Evolutionary conservation across 2,329 filamentous ascomycete genomes (phyloP).

Genomic region (Pseudogymnoascus sp.): DNA sequence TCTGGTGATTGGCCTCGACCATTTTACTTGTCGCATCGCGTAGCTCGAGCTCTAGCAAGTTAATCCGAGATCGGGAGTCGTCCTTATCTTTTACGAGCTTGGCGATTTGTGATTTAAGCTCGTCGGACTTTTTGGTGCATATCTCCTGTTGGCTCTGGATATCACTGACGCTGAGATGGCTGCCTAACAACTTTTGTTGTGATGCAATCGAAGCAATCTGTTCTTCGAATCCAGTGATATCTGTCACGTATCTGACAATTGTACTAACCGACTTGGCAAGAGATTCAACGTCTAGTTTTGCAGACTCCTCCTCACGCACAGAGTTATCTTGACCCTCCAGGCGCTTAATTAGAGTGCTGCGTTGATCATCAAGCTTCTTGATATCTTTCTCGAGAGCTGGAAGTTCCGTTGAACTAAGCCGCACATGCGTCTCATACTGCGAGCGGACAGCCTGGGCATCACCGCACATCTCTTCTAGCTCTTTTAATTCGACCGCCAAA

Average conservation of each 20-base stretch:
- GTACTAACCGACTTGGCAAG: slow-evolving; percentile 68
- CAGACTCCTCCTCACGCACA: slow-evolving; percentile 57
- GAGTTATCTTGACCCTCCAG: slow-evolving; percentile 61
- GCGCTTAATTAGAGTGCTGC: slow-evolving; percentile 49
- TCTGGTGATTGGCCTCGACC: slow-evolving; percentile 59
- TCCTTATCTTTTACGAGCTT: slow-evolving; percentile 66
- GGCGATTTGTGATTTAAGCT: slow-evolving; percentile 53
- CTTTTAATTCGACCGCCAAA: slow-evolving; percentile 53
- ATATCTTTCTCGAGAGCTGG: slow-evolving; percentile 60
- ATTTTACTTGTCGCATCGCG: slow-evolving; percentile 70
- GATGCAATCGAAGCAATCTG: slow-evolving; percentile 70
- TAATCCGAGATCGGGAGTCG: slow-evolving; percentile 60
- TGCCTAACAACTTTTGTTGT: slow-evolving; percentile 62
- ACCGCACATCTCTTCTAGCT: slow-evolving; percentile 43
- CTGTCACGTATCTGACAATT: slow-evolving; percentile 64
- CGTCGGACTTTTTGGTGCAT: slow-evolving; percentile 59
- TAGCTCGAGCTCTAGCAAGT: slow-evolving; percentile 65
- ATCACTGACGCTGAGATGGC: slow-evolving; percentile 64
- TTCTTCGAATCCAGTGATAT: slow-evolving; percentile 62
- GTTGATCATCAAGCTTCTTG: slow-evolving; percentile 53
- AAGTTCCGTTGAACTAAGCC: slow-evolving; percentile 61
- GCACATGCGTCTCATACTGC: slow-evolving; percentile 67
- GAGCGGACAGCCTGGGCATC: slow-evolving; percentile 55
- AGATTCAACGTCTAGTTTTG: slow-evolving; percentile 65
- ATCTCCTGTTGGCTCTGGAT: slow-evolving; percentile 70